Base-by-base conservation (phyloP, 441 rosid genomes). In the Brassica hybrid region DNA sequence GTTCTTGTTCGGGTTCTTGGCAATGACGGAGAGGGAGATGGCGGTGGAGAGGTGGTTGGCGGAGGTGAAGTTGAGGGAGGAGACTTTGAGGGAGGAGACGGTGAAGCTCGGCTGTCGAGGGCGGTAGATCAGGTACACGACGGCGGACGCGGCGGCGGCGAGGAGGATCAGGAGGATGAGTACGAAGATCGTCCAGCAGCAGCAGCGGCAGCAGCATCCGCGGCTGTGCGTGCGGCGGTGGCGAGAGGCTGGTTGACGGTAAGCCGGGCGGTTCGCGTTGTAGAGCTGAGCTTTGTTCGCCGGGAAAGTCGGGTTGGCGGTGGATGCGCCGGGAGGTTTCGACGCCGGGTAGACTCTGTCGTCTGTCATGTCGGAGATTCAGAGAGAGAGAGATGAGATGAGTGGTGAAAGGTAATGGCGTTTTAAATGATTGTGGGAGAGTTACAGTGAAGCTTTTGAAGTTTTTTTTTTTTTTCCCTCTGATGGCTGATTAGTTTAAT, bases 1-100 rank as follows among this genome's bases (percentile, higher is more conserved):
- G 79, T 94, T 90, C 45, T 86, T 90, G 86, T 96, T 96, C 0
- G 96, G 94, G 86, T 96, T 96, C 73, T 71, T 86, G 12, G 98
- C 82, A 73, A 89, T 79, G 62, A 96, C 81, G 78, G 85, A 80
- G 85, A 94, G 84, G 60, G 86, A 75, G 78, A 96, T 85, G 72
- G 81, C 77, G 77, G 98, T 84, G 79, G 54, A 17, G 69, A 95
- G 84, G 62, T 69, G 84, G 16, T 76, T 17, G 43, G 80, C 58
- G 23, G 95, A 82, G n/a, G 96, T 88, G 83, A 94, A 56, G 67
- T 91, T 92, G 45, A 94, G 83, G 34, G 90, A 54, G 0, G 92
- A 79, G 75, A 95, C 61, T 72, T 81, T 87, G 81, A 93, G 75
- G 23, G 86, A 80, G 48, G 94, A 81, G 75, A 96, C 87, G 63